These are phyloP conservation scores for Sarcocystis neurona DNA, from an alignment of 169 alveolate species.

Conservation along the genomic window DNA sequence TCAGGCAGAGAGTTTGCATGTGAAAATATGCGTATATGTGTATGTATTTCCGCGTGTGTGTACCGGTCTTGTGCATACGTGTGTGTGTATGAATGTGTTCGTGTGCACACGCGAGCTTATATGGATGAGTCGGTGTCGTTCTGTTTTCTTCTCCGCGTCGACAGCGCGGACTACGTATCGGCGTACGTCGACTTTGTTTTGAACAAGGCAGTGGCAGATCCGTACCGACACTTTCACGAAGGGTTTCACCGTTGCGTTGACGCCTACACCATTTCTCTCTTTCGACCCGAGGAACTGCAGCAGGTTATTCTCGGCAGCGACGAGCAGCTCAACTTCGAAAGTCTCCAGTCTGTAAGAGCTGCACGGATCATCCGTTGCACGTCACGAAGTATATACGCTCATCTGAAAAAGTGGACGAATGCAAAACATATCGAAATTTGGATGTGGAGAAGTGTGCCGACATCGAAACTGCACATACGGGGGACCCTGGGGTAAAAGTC, in stretches of 20 bases:
- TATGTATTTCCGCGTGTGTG: no score
- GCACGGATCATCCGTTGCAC: no score
- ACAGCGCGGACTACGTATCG: conserved; percentile 77
- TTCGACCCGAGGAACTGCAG: conserved; percentile 86
- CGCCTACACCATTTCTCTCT: conserved; percentile 60
- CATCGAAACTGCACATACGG: no score
- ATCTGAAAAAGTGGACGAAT: no score
- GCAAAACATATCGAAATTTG: no score
- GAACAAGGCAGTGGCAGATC: conserved; percentile 74
- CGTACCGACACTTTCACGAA: conserved; percentile 76
- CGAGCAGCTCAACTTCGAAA: conserved; percentile 79
- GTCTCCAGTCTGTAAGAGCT: conserved; percentile 67
- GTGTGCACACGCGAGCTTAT: neutral
- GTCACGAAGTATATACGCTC: no score
- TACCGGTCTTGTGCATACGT: no score
- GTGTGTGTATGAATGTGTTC: neutral
- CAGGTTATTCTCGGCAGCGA: conserved; percentile 82
- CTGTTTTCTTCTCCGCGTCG: neutral
- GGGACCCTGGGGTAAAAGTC: no score
- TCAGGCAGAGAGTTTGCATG: neutral
- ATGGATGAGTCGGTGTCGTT: neutral
- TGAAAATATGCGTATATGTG: conserved; percentile 2
- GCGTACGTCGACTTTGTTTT: conserved; percentile 80
- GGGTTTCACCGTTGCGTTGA: conserved; percentile 84
- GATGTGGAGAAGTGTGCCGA: no score